Evolutionary conservation across 495 filamentous ascomycete species (phyloP), one percentile per base, ranked within the genome.

Genomic region (Rostrohypoxylon terebratum): DNA sequence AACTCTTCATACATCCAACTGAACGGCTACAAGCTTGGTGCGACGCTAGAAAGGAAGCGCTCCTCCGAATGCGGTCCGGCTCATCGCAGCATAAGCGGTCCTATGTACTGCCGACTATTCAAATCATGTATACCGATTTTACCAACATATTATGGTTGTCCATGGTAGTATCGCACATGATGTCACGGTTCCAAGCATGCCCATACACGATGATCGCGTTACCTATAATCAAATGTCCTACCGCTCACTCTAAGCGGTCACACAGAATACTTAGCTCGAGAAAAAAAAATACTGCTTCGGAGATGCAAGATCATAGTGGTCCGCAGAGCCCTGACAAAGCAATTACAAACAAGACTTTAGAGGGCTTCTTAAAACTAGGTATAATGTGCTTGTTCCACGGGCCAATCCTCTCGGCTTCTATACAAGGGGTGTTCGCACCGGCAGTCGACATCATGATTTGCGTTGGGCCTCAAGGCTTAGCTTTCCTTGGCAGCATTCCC

Each of bases 1-100:
- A 42, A 42, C 36, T 48, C 45, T 36, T 25, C 68, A 31, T 14
- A 36, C 53, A 58, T 45, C 50, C 68, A 77, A 68, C 73, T 74
- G 71, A 69, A 75, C 69, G 68, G 73, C 61, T 67, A 76, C 68
- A 59, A 64, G 68, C 66, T 68, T 77, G 44, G 75, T 77, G 59
- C 34, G 42, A 76, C 75, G 14, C 47, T 69, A 40, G 65, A 44
- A 68, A 69, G 59, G 55, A 68, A 69, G 59, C 53, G 23, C 67
- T 67, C 68, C 73, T 76, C 73, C 75, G 69, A 76, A 69, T 73
- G 72, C 70, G 64, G 59, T 42, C 70, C 42, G 69, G 75, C 65
- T 72, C 58, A 33, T 59, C 25, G 71, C 75, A 75, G 61, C 59
- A 59, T 51, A 53, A 64, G 58, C 63, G 42, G 33, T 66, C 68